Evolutionary conservation across 2,329 filamentous ascomycete genomes (phyloP), one percentile per base, ranked within the genome.

Genomic region (Rhynchosporium secalis): DNA sequence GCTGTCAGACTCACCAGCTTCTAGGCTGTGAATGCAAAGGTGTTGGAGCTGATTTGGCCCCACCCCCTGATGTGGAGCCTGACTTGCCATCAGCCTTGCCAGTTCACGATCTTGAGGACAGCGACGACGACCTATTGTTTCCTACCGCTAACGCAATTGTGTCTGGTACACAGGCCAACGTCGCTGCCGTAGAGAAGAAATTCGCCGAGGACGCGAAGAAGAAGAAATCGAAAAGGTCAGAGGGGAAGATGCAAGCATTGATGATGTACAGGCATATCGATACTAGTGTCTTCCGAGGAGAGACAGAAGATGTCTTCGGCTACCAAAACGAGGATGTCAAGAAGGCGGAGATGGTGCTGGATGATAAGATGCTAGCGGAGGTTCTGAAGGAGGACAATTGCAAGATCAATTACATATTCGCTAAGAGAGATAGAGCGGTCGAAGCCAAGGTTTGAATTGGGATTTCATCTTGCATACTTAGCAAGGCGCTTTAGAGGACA

Each of bases 1-100:
- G 76, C 6, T 89, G 88, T 61, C 85, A 88, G 70, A 91, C 88
- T 2, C 88, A 91, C 71, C 84, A 89, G 57, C 75, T 90, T 1
- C 74, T 91, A 0, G 82, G 81, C 0, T 91, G 88, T 73, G 73
- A 74, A 0, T 91, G 88, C 70, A 80, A 79, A 5, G 86, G 86
- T 0, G 77, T 73, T 8, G 86, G 86, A 29, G 55, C 61, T 26
- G 64, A 67, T 20, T 49, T 64, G 15, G 48, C 46, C 9, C 41
- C 63, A 43, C 55, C 55, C 15, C 33, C 63, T 64, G 2, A 68
- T 70, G 36, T 40, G 45, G 71, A 62, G 29, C 54, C 65, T 6
- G 31, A 1, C 28, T 36, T 38, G 4, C 36, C 38, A 1, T 43
- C 28, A 13, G 46, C 43, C 12, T 3, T 38, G 13, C 33, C 12